Evolutionary conservation across 2,329 filamentous ascomycete genomes (phyloP), one percentile per base, ranked within the genome.

Genomic region (Pseudocercospora musae): DNA sequence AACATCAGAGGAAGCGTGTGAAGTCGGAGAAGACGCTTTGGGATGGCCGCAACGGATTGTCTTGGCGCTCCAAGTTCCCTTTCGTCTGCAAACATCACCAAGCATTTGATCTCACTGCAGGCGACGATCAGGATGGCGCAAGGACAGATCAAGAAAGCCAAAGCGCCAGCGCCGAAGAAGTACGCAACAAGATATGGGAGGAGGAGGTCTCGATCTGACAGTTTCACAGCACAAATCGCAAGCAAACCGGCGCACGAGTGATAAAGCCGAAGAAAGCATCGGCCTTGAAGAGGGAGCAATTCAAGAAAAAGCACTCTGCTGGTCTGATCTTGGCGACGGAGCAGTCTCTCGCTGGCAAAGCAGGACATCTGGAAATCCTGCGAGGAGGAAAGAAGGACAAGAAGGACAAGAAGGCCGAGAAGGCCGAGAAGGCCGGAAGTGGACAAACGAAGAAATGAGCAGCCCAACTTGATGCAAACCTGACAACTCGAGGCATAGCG

Each of bases 331-430:
- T 82, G 0, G 81, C 85, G 77, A 91, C 88, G n/a, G 89, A 91
- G 72, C 83, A 84, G 64, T 83, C 81, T 65, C 79, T 91, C 9
- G 88, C 87, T 11, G 79, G 85, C 64, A 85, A 85, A 70, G 88
- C 87, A 4, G 89, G 88, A 13, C 88, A 91, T 80, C 71, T 91
- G 71, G 88, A 91, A 75, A 72, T 91, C 71, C 74, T 91, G 71
- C 81, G 81, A 61, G 87, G 87, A 2, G 87, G 87, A 11, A 89
- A 89, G 82, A 88, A 84, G 76, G 81, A 85, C 63, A 80, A 64
- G 62, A 74, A 75, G 66, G 65, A 69, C 58, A 62, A 65, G 50
- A 63, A 65, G 60, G 63, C 56, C 56, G 66, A n/a, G n/a, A n/a
- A 75, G 66, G 65, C 69, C 58, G 63, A 65, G 50, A 63, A 65